These are phyloP conservation scores for Iris macrosiphon DNA, from an alignment of 106 monocot genomes.

Conservation along the genomic window DNA sequence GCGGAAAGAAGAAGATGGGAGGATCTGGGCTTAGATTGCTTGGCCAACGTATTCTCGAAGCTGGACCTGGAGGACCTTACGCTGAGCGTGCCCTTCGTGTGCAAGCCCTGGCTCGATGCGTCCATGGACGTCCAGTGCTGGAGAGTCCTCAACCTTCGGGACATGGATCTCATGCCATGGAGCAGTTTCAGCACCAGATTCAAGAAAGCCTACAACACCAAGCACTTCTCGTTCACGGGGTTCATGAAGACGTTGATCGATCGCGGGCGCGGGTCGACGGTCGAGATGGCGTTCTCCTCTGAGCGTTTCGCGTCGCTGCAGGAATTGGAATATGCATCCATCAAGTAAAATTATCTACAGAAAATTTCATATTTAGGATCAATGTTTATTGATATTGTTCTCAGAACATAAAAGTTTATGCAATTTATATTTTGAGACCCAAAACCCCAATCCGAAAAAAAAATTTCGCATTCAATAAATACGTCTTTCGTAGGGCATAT, in stretches of 20 bases:
- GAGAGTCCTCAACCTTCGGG: slow-evolving; percentile 20
- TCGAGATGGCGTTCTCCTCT: no score
- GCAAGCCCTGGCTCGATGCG: slow-evolving; percentile 28
- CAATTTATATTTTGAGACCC: no score
- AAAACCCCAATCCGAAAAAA: no score
- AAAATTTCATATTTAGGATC: no score
- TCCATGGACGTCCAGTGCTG: slow-evolving; percentile 19
- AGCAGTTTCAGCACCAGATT: slow-evolving; percentile 13
- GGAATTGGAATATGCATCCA: background rate
- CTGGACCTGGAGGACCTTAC: slow-evolving; percentile 6
- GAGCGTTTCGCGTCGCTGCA: background rate
- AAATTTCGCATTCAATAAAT: no score
- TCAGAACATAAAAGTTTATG: no score
- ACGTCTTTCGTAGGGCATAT: no score
- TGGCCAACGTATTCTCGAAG: slow-evolving; percentile 11
- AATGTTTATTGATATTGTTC: no score
- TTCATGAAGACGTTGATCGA: no score
- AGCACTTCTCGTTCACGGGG: slow-evolving; percentile 13
- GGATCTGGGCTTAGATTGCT: slow-evolving; percentile 23
- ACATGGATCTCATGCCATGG: no score
- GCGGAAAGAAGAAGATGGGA: slow-evolving; percentile 32
- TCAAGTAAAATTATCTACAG: slow-evolving; percentile 7
- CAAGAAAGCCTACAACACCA: slow-evolving; percentile 9
- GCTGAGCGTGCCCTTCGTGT: slow-evolving; percentile 21
- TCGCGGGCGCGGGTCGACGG: no score